Evolutionary conservation across 495 filamentous ascomycete genomes (phyloP).

Genomic region (Tuber microsphaerosporum): DNA sequence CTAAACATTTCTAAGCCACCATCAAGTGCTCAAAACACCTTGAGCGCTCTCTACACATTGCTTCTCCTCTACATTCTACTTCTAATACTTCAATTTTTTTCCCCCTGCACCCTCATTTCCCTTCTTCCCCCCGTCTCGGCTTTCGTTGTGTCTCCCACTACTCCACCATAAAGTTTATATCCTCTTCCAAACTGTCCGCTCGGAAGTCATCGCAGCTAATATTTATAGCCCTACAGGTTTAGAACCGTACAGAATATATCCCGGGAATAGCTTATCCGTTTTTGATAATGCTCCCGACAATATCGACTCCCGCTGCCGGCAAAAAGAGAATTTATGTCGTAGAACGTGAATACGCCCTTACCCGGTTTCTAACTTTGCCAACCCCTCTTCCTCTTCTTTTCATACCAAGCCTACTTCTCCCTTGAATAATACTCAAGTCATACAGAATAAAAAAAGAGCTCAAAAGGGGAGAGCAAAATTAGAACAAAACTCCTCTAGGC

Average conservation of each 20-base stretch:
- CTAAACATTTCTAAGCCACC: not conserved
- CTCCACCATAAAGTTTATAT: not conserved
- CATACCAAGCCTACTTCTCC: not conserved
- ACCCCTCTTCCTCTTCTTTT: not conserved
- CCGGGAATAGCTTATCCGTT: not conserved
- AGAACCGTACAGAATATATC: not conserved
- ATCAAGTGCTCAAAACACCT: not conserved
- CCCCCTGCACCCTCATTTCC: not conserved
- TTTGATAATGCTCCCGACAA: conserved; percentile 20
- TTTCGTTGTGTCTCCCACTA: not conserved
- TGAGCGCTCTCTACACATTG: not conserved
- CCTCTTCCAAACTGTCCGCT: not conserved
- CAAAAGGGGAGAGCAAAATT: not conserved
- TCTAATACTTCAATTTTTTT: not conserved
- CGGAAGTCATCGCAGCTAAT: not conserved
- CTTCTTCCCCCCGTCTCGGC: not conserved
- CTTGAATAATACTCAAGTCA: not conserved
- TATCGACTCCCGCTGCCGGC: conserved; percentile 16
- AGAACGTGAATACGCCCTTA: conserved; percentile 31
- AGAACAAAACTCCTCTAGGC: not conserved
- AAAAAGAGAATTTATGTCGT: conserved; percentile 38
- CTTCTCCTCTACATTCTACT: not conserved
- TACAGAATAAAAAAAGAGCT: not conserved
- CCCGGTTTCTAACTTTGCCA: conserved; percentile 13
- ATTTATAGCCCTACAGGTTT: not conserved